Conservation (phyloP, 106 monocot species). For the Xerophyta viscosa region DNA sequence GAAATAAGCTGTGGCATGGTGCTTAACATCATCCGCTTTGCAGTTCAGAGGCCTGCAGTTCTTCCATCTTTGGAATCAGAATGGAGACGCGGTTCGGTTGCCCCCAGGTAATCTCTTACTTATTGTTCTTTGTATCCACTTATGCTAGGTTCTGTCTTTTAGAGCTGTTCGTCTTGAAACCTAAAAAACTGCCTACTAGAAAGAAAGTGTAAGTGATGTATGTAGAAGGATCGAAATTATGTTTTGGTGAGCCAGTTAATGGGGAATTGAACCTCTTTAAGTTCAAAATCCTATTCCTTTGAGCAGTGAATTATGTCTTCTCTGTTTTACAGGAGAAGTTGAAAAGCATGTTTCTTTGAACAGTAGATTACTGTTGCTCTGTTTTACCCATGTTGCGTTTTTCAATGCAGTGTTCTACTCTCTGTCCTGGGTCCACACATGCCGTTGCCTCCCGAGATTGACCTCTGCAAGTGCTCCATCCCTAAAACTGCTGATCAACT, state of each 20-base stretch:
- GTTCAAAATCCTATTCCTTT: too few species aligned
- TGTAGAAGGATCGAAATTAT: too few species aligned
- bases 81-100: slow-evolving; percentile 78
- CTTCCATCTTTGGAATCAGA: slow-evolving; percentile 78
- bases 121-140: too few species aligned
- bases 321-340: too few species aligned
- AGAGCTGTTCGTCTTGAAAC: not conserved
- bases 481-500: slow-evolving; percentile 31
- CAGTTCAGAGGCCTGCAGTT: slow-evolving; percentile 62
- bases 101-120: slow-evolving; percentile 50
- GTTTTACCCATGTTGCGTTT: slow-evolving; percentile 5
- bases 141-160: too few species aligned
- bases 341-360: too few species aligned
- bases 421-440: slow-evolving; percentile 71
- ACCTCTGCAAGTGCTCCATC: slow-evolving; percentile 47
- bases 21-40: slow-evolving; percentile 68
- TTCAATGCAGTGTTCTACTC: slow-evolving; percentile 62
- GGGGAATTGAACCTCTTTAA: too few species aligned
- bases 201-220: not conserved
- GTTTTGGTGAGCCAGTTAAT: too few species aligned
- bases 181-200: not conserved
- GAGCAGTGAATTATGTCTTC: too few species aligned
- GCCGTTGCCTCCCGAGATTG: slow-evolving; percentile 67
- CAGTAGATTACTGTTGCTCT: too few species aligned
- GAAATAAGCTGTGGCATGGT: slow-evolving; percentile 48